phyloP scores from a whole-genome alignment of 2,329 filamentous ascomycete genomes.

The Colletotrichum echinochloae region DNA sequence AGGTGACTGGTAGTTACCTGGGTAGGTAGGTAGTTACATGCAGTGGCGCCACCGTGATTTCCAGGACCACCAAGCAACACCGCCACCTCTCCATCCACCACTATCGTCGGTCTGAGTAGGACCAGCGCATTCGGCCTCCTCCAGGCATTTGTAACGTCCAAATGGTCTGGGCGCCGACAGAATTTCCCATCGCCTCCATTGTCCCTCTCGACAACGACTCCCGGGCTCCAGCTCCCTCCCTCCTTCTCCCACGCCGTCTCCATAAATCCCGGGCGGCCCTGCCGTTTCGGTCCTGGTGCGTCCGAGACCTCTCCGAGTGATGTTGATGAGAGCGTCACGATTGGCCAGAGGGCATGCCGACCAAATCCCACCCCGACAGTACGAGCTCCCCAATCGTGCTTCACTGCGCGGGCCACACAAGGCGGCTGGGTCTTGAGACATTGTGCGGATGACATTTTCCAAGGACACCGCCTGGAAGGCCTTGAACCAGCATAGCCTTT shows the following conservation, averaged over 20 bases:
- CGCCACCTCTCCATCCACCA: not conserved
- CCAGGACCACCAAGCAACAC: not conserved
- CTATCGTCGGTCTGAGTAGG: not conserved
- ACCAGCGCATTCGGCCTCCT: conserved; percentile 15
- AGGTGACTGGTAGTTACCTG: not conserved
- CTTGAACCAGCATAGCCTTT: conserved; percentile 10
- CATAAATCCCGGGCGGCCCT: conserved; percentile 27
- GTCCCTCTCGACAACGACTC: conserved; percentile 20
- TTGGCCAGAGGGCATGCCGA: conserved; percentile 25
- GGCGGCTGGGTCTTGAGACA: conserved; percentile 33
- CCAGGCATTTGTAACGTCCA: conserved; percentile 9
- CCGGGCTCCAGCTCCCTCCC: conserved; percentile 11
- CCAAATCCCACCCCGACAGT: conserved; percentile 19
- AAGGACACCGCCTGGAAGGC: not conserved
- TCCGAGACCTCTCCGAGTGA: conserved; percentile 36
- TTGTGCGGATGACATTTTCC: conserved; percentile 16
- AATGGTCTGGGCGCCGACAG: conserved; percentile 27
- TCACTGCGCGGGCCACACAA: conserved; percentile 5
- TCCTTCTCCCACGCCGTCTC: conserved; percentile 7
- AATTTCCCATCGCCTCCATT: conserved; percentile 34
- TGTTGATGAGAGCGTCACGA: conserved; percentile 9
- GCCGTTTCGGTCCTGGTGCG: conserved; percentile 37
- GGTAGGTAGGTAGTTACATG: not conserved
- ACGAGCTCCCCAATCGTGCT: conserved; percentile 32
- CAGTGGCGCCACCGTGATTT: not conserved